These are phyloP conservation scores for Gnomoniopsis sp. DNA, from an alignment of 2,329 filamentous ascomycete genomes.

Conservation along the genomic window DNA sequence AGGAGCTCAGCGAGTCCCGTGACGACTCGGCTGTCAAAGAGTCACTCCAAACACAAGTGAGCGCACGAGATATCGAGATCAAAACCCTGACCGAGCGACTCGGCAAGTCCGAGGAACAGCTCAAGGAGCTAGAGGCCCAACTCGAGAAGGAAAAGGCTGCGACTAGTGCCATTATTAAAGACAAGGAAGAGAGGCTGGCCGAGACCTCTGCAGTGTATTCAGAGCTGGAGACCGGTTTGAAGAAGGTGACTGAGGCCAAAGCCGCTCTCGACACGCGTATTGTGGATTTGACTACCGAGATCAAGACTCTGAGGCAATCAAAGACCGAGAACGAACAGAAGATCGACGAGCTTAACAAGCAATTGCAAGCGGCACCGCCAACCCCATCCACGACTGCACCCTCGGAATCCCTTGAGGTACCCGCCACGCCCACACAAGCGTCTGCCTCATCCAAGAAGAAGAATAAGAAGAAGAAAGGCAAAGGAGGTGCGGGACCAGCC, in stretches of 20 bases:
- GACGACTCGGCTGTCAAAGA: conserved; percentile 38
- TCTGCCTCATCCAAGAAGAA: conserved; percentile 58
- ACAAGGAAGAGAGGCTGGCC: conserved; percentile 34
- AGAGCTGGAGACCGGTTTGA: conserved; percentile 39
- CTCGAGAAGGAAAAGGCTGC: conserved; percentile 27
- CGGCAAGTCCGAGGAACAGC: conserved; percentile 38
- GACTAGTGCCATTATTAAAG: conserved; percentile 22
- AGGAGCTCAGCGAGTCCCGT: conserved; percentile 53
- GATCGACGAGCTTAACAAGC: conserved; percentile 38
- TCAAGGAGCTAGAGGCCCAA: conserved; percentile 41
- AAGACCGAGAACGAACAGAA: conserved; percentile 38
- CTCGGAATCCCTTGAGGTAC: conserved; percentile 9
- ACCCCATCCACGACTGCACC: conserved; percentile 20
- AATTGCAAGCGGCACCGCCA: conserved; percentile 28
- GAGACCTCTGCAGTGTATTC: conserved; percentile 31
- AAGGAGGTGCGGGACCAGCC: conserved; percentile 33
- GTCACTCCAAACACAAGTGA: conserved; percentile 47
- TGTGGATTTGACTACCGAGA: conserved; percentile 41
- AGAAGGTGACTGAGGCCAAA: conserved; percentile 33
- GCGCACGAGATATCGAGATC: conserved; percentile 46
- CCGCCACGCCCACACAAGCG: conserved; percentile 14
- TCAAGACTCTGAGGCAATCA: conserved; percentile 35
- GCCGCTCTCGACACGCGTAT: conserved; percentile 41
- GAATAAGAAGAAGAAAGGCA: conserved; percentile 83
- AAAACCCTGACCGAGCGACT: conserved; percentile 47